Evolutionary conservation across 495 filamentous ascomycete genomes (phyloP).

Genomic region (Penicillium fimorum): DNA sequence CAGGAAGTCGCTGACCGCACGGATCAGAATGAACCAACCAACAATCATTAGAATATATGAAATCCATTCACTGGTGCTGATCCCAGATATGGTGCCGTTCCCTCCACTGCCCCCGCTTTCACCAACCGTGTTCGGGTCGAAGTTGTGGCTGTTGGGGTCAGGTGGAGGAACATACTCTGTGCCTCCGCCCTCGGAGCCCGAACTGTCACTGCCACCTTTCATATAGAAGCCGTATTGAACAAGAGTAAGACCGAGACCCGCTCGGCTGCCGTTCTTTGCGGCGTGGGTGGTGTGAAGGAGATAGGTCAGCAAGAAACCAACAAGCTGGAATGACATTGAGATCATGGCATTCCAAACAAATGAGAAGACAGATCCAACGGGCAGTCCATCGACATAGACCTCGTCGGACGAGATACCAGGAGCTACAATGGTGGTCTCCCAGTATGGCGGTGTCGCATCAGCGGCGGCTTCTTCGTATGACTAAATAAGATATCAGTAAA

Average conservation of each 20-base stretch:
- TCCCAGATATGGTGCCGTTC: constrained; percentile 42
- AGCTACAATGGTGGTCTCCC: constrained; percentile 96
- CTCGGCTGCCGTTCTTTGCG: constrained; percentile 93
- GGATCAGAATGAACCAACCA: constrained; percentile 95
- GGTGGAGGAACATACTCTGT: constrained; percentile 59
- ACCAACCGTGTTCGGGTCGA: constrained; percentile 68
- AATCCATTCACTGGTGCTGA: constrained; percentile 77
- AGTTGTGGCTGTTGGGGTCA: constrained; percentile 88
- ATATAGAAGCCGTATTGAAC: constrained; percentile 96
- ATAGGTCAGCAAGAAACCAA: constrained; percentile 97
- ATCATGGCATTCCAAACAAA: constrained; percentile 99
- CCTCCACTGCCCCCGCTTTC: constrained; percentile 41
- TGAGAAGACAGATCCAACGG: constrained; percentile 91
- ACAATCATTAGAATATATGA: constrained; percentile 97
- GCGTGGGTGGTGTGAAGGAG: constrained; percentile 97
- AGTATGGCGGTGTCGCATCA: constrained; percentile 94
- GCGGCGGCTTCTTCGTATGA: constrained; percentile 98
- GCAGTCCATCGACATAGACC: constrained; percentile 93
- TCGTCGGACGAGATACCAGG: constrained; percentile 85
- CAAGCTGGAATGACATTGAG: constrained; percentile 94
- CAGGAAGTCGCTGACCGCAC: constrained; percentile 84
- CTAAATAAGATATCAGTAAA: constrained; percentile 48
- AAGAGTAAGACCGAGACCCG: constrained; percentile 92
- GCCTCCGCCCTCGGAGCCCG: constrained; percentile 50
- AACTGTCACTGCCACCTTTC: constrained; percentile 58